Base-by-base conservation (phyloP, 768 basidiomycete species). In the Tulasnella sp. region DNA sequence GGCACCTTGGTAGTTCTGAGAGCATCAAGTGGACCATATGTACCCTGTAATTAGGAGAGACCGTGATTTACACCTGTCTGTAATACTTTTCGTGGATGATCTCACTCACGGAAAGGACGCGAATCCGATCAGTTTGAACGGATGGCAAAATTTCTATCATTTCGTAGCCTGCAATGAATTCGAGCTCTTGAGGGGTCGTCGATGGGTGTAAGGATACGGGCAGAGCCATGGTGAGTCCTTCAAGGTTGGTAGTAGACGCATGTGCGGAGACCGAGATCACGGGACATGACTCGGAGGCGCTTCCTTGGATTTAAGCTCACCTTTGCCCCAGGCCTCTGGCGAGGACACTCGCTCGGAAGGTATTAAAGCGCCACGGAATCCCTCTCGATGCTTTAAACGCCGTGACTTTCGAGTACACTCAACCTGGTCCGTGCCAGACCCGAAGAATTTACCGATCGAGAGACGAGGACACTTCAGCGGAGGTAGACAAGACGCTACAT, bases 11-110 rank as follows among this genome's bases (percentile, higher is more conserved):
- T 87, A 82, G 92, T 92, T 76, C 89, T 87, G 6, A 97, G 97
- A 0, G 97, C 96, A 7, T 91, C 86, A 73, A 99, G 88, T 25
- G 97, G 97, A 2, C 97, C 97, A 80, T 94, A 97, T 72, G 91
- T 91, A 73, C 94, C 96, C 95, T 97, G 82, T 25, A 11, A 40
- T 54, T 77, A 78, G 31, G 22, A 71, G 54, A 36, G 38, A 25
- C 39, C 67, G 70, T 29, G 19, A 74, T 40, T 22, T 25, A 36
- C 17, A 45, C 29, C 19, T 64, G 36, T 12, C 1, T 38, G 37
- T 68, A 34, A 19, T 58, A n/a, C 31, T 29, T 25, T 22, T 22
- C 22, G 29, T 29, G 29, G 40, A 67, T 74, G 72, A 78, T 80
- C 79, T 86, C 52, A 81, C 84, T 79, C 68, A 93, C 96, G 83